These are phyloP conservation scores for Clavaria fumosa DNA, from an alignment of 768 basidiomycete genomes.

Conservation along the genomic window DNA sequence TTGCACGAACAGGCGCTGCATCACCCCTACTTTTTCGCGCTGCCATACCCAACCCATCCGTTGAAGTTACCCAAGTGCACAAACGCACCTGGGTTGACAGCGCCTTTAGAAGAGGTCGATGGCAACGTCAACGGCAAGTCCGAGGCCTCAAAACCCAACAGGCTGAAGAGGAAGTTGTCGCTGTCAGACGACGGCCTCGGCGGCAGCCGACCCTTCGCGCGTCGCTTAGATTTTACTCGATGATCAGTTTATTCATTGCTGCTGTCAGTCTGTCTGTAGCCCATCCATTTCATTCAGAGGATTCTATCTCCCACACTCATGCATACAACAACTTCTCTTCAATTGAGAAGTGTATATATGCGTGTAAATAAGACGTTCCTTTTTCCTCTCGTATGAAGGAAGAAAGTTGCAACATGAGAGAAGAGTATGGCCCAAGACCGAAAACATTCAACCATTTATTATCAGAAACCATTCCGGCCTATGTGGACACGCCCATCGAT, in stretches of 20 bases:
- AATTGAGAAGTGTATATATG: too few relatives aligned
- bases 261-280: not conserved
- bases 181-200: slow-evolving; percentile 27
- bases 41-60: slow-evolving; percentile 80
- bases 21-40: slow-evolving; percentile 77
- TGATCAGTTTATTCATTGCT: slow-evolving; percentile 9
- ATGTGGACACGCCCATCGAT: too few relatives aligned
- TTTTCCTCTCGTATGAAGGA: too few relatives aligned
- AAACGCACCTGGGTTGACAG: slow-evolving; percentile 28
- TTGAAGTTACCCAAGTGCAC: slow-evolving; percentile 73
- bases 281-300: not conserved
- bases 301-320: not conserved
- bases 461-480: too few relatives aligned
- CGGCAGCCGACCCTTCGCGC: slow-evolving; percentile 40
- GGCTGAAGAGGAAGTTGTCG: slow-evolving; percentile 55
- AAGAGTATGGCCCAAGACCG: too few relatives aligned
- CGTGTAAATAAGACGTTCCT: too few relatives aligned
- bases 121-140: slow-evolving; percentile 45
- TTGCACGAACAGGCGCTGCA: slow-evolving; percentile 50
- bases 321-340: too few relatives aligned
- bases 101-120: slow-evolving; percentile 68
- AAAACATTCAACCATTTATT: too few relatives aligned
- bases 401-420: too few relatives aligned
- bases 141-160: slow-evolving; percentile 36
- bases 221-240: slow-evolving; percentile 58